A percentile compares a stretch with the other conserved stretches of the same genome.
Evolutionary conservation across 1,139 yeast genomes (phyloP).

Genomic region (Pichia sp.): DNA sequence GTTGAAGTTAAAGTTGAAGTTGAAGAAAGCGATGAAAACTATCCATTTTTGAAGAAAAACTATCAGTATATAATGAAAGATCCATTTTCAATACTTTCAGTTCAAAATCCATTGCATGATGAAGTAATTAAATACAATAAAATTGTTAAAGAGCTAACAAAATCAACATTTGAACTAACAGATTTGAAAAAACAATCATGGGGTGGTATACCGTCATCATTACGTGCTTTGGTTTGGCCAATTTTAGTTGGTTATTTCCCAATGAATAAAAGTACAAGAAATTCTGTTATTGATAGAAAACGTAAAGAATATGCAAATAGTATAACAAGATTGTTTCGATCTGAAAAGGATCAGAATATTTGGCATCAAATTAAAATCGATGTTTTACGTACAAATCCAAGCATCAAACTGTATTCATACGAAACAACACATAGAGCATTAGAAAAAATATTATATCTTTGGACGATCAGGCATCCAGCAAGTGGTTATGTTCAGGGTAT

Average conservation of each 20-base stretch:
- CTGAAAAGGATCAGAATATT: conserved; percentile 66
- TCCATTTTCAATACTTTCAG: conserved; percentile 36
- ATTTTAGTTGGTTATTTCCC: conserved; percentile 84
- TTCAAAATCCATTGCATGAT: conserved; percentile 31
- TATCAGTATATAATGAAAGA: conserved; percentile 28
- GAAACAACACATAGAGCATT: conserved; percentile 70
- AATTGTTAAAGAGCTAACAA: conserved; percentile 58
- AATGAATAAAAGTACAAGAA: conserved; percentile 71
- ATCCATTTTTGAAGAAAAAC: conserved; percentile 24
- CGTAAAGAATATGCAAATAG: conserved; percentile 84
- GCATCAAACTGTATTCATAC: conserved; percentile 62
- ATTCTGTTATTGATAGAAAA: conserved; percentile 62
- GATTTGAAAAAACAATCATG: conserved; percentile 77
- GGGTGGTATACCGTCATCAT: conserved; percentile 85
- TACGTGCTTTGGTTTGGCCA: conserved; percentile 88
- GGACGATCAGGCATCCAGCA: conserved; percentile 98
- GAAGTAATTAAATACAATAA: conserved; percentile 52
- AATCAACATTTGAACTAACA: conserved; percentile 54
- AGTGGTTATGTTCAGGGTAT: conserved; percentile 99
- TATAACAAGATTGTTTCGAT: conserved; percentile 44
- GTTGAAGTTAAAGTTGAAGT: not conserved
- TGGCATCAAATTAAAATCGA: conserved; percentile 97
- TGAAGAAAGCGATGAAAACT: conserved; percentile 15
- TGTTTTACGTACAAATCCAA: conserved; percentile 91
- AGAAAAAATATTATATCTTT: conserved; percentile 74